These are phyloP conservation scores for Penium margaritaceum DNA, from an alignment of 139 green algal genomes.

Conservation along the genomic window DNA sequence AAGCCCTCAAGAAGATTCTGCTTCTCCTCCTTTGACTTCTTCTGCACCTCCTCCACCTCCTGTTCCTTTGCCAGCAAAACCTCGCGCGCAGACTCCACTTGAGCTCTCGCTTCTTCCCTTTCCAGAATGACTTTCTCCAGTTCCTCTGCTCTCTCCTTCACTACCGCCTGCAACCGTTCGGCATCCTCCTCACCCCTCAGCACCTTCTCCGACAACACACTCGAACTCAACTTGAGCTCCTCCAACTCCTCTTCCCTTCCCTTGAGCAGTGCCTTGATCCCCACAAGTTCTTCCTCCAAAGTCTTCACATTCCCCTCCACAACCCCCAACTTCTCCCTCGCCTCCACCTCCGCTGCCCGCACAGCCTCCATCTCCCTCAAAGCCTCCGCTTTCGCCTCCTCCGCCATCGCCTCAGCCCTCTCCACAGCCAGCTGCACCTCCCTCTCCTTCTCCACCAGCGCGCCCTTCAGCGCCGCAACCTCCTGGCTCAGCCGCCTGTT, in stretches of 20 bases:
- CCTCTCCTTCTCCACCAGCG: slow-evolving; percentile 14
- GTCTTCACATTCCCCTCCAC: neutral
- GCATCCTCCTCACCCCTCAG: neutral
- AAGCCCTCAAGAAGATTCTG: neutral
- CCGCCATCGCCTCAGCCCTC: neutral
- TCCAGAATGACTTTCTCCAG: slow-evolving; percentile 3
- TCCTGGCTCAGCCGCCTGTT: slow-evolving; percentile 14
- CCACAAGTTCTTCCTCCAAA: neutral
- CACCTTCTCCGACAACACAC: slow-evolving; percentile 3
- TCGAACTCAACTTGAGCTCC: too few species aligned
- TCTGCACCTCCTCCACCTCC: neutral
- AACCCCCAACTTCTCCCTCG: neutral
- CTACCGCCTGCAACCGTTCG: neutral
- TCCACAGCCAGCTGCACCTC: slow-evolving; percentile 13
- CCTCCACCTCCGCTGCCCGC: neutral
- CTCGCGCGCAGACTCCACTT: neutral
- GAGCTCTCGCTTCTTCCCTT: slow-evolving; percentile 10
- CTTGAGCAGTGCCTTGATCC: neutral
- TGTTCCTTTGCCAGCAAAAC: slow-evolving; percentile 4
- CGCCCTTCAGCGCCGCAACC: slow-evolving; percentile 2
- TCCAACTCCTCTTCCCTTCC: slow-evolving; percentile 5
- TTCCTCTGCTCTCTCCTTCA: slow-evolving; percentile 18
- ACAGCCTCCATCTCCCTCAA: neutral
- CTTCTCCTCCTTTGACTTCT: slow-evolving; percentile 27
- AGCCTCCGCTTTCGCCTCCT: slow-evolving; percentile 7